These are phyloP conservation scores for Lanmaoa rubissima DNA, from an alignment of 768 basidiomycete species.

Conservation along the genomic window DNA sequence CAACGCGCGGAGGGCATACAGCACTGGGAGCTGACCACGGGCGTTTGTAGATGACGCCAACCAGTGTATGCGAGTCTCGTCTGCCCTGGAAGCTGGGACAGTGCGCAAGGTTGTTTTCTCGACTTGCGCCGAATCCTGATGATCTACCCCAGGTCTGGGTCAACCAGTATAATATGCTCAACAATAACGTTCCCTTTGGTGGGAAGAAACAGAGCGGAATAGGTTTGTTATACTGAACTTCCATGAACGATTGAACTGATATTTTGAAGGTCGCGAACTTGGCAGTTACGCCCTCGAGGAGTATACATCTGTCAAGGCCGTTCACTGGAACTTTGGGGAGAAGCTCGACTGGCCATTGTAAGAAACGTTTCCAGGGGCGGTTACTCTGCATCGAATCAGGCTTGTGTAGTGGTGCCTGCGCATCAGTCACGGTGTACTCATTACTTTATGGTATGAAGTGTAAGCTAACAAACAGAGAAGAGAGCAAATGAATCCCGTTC, in stretches of 20 bases:
- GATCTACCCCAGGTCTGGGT: conserved; percentile 69
- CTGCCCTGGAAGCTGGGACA: conserved; percentile 84
- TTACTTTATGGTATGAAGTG: conserved; percentile 8
- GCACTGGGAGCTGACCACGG: conserved; percentile 1
- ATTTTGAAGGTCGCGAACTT: conserved; percentile 73
- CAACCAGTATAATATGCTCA: conserved; percentile 82
- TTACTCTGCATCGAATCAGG: background rate
- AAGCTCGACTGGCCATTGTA: conserved; percentile 76
- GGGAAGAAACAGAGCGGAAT: conserved; percentile 93
- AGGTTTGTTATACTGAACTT: conserved; percentile 39
- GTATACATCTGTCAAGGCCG: conserved; percentile 78
- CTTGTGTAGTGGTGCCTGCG: background rate
- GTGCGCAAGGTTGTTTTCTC: conserved; percentile 39
- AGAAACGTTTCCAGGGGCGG: background rate
- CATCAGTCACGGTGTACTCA: conserved; percentile 6
- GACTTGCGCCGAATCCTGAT: conserved; percentile 3
- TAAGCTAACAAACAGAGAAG: conserved; percentile 15
- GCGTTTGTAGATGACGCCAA: conserved; percentile 64
- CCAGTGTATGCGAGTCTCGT: conserved; percentile 88
- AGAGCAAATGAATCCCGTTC: conserved; percentile 11
- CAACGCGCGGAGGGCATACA: background rate
- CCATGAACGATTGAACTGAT: conserved; percentile 9
- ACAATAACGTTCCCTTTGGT: conserved; percentile 92
- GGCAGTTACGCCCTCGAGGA: conserved; percentile 83
- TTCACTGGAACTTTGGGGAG: conserved; percentile 89